Conservation (phyloP, 1,284 basidiomycete species). For the Trichosporon sp. region DNA sequence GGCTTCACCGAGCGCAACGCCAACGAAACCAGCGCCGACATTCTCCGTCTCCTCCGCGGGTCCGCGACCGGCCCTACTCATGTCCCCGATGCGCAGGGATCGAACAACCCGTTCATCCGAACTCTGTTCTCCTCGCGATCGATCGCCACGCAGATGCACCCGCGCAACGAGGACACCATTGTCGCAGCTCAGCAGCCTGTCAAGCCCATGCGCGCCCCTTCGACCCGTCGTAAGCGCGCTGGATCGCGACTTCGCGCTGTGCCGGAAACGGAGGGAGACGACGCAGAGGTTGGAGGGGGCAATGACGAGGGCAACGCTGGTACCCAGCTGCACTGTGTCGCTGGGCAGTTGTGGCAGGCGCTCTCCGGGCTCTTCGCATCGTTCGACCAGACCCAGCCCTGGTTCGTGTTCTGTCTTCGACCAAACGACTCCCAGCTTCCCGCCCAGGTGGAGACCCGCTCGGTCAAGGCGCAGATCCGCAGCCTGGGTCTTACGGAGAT, state of each 20-base stretch:
- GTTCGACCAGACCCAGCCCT: conserved; percentile 81
- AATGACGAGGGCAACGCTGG: conserved; percentile 64
- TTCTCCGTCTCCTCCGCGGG: conserved; percentile 81
- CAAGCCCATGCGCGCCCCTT: conserved; percentile 87
- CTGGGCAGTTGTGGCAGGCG: conserved; percentile 79
- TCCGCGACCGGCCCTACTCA: conserved; percentile 25
- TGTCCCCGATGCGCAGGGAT: conserved; percentile 60
- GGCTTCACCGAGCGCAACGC: conserved; percentile 84
- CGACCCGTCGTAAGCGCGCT: conserved; percentile 71
- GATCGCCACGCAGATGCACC: conserved; percentile 84
- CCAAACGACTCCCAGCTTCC: conserved; percentile 93
- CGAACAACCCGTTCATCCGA: conserved; percentile 84
- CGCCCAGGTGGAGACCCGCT: conserved; percentile 85
- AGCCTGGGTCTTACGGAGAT: conserved; percentile 77
- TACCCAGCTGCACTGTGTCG: conserved; percentile 60
- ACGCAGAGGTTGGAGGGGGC: conserved; percentile 39
- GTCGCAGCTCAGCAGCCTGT: conserved; percentile 88
- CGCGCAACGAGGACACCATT: conserved; percentile 86
- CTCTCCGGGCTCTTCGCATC: conserved; percentile 83
- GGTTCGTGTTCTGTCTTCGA: conserved; percentile 89
- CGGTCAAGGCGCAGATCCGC: conserved; percentile 86
- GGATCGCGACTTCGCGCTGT: conserved; percentile 52
- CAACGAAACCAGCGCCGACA: conserved; percentile 86
- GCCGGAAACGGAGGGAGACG: conserved; percentile 57
- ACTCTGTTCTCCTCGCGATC: conserved; percentile 81